phyloP scores from a whole-genome alignment of 1,284 basidiomycete species.

The Microbotryum saponariae region DNA sequence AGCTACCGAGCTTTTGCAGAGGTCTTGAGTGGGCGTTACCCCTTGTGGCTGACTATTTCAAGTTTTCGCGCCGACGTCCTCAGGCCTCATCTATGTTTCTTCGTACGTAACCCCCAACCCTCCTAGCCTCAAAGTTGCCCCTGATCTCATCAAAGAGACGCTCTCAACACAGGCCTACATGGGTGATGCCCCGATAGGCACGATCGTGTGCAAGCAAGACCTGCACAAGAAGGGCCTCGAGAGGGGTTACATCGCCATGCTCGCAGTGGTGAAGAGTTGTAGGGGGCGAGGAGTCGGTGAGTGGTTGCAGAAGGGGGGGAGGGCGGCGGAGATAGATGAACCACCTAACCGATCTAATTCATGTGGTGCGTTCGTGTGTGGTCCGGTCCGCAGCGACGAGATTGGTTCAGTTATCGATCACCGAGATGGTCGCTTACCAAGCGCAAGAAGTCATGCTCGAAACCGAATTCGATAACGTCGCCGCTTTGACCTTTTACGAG shows the following conservation, averaged over 20 bases:
- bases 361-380: not conserved
- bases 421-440: conserved; percentile 17
- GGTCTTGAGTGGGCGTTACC: no score
- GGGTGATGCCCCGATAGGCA: conserved; percentile 58
- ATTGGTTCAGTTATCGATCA: conserved; percentile 67
- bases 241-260: conserved; percentile 96
- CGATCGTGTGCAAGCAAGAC: conserved; percentile 93
- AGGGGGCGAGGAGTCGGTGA: conserved; percentile 83
- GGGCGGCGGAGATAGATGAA: no score
- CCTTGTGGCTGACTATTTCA: no score
- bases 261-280: conserved; percentile 72
- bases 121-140: not conserved
- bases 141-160: not conserved
- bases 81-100: conserved; percentile 88
- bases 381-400: conserved; percentile 53
- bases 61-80: not conserved
- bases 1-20: not conserved
- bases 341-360: not conserved
- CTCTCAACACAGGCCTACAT: conserved; percentile 24
- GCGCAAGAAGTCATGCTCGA: conserved; percentile 63
- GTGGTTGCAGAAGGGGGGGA: conserved; percentile 37
- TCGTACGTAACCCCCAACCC: conserved; percentile 48
- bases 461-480: conserved; percentile 88
- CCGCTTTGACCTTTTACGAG: conserved; percentile 81
- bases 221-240: conserved; percentile 59